Evolutionary conservation across 78 protist species (phyloP), one percentile per base, ranked within the genome.

Genomic region (Polysphondylium violaceum): DNA sequence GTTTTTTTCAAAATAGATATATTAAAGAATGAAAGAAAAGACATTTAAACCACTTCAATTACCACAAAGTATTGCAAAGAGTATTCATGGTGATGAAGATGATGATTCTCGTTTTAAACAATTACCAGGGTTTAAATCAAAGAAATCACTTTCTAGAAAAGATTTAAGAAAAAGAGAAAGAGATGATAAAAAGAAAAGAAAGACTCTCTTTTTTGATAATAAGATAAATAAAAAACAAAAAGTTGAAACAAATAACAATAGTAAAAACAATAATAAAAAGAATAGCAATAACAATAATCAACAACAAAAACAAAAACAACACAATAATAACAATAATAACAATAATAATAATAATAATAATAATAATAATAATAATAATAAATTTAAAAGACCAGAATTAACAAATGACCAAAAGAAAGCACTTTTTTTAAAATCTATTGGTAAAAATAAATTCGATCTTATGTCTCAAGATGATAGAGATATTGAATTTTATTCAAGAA

Each of bases 161-260:
- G 53, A 67, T 25, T 55, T 67, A 40, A 79, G 89, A 79, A 67
- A 79, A 55, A n/a, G 38, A 40, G 51, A 55, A 56, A 79, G 64
- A 55, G 63, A 51, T 36, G 69, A 79, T 2, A 79, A 79, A 56
- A 79, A 79, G 41, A 67, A 79, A 51, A 79, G 76, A 79, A 79
- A 67, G 55, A 41, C 16, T 29, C 64, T 55, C 38, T 79, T 60
- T 23, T 59, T 56, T 55, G 36, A 50, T 4, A 43, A 7, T 2
- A 38, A 68, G 25, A 53, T 33, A 29, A 33, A 44, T 9, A 40
- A 16, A 9, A 51, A 27, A 2, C 17, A 31, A 31, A 50, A 44
- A 6, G 16, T 5, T 36, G 25, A 21, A 17, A 25, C 9, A 17
- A 14, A 71, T 36, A 14, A n/a, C 27, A 33, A 65, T 17, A 36